A percentile compares a stretch with the other conserved stretches of the same genome.
These are phyloP conservation scores for Dentipellis sp. DNA, from an alignment of 768 basidiomycete species.

Conservation along the genomic window DNA sequence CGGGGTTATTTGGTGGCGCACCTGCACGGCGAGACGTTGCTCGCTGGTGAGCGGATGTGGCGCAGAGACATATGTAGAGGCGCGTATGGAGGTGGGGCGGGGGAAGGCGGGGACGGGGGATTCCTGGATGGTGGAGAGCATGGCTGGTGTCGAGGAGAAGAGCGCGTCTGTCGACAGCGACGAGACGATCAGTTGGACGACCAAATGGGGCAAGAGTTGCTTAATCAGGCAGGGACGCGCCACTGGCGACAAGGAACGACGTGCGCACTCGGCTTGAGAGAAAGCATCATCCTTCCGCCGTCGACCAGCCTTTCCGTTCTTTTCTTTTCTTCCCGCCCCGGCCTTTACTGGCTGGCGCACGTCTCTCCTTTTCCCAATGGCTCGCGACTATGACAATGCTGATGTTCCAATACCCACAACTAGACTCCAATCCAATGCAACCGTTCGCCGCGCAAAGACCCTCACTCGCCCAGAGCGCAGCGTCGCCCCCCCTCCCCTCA, in stretches of 20 bases:
- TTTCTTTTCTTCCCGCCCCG: slow-evolving; percentile 1
- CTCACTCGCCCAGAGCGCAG: slow-evolving; percentile 92
- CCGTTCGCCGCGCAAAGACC: slow-evolving; percentile 86
- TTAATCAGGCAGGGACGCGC: neutral
- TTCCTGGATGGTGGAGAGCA: neutral
- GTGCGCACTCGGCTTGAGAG: neutral
- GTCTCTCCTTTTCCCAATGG: slow-evolving; percentile 11
- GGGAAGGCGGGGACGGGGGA: neutral
- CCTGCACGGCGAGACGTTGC: slow-evolving; percentile 13
- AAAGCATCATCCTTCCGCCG: no score
- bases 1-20: neutral
- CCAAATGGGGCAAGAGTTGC: neutral
- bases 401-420: slow-evolving; percentile 14
- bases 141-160: neutral
- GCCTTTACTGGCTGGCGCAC: slow-evolving; percentile 10
- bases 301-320: neutral
- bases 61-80: neutral
- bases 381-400: slow-evolving; percentile 4
- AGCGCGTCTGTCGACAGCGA: neutral
- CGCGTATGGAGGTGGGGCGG: neutral
- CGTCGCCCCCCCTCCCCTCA: slow-evolving; percentile 89
- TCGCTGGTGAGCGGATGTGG: slow-evolving; percentile 1
- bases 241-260: neutral
- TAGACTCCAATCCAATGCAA: slow-evolving; percentile 30
- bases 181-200: neutral